A percentile compares a stretch with the other conserved stretches of the same genome.
phyloP scores from a whole-genome alignment of 1,284 basidiomycete species.

The Leccinum pachyderme region DNA sequence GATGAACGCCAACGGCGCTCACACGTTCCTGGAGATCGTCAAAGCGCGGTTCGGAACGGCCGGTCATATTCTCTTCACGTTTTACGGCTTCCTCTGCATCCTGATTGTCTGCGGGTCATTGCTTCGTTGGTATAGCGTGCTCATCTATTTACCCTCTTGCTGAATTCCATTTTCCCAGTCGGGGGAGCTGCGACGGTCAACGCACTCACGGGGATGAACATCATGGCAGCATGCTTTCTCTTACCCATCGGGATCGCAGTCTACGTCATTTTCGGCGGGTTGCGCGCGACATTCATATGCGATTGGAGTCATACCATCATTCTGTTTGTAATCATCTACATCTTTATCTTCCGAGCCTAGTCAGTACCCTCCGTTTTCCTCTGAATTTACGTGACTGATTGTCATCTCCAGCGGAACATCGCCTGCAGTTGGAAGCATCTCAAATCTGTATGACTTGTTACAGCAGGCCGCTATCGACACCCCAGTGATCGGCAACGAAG shows the following conservation, averaged over 20 bases:
- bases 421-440: slow-evolving; percentile 41
- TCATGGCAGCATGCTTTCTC: slow-evolving; percentile 61
- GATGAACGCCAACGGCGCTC: slow-evolving; percentile 56
- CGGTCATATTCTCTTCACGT: slow-evolving; percentile 62
- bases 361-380: slow-evolving; percentile 23
- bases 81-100: slow-evolving; percentile 64
- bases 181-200: slow-evolving; percentile 66
- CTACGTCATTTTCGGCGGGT: slow-evolving; percentile 49
- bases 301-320: slow-evolving; percentile 54
- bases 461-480: slow-evolving; percentile 39
- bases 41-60: slow-evolving; percentile 59
- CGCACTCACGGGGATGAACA: slow-evolving; percentile 66
- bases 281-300: slow-evolving; percentile 54
- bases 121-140: slow-evolving; percentile 39
- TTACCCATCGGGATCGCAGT: slow-evolving; percentile 45
- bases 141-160: neutral
- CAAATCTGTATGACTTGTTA: slow-evolving; percentile 45
- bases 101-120: slow-evolving; percentile 56
- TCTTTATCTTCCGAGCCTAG: slow-evolving; percentile 47
- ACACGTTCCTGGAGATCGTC: slow-evolving; percentile 62
- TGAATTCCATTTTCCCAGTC: slow-evolving; percentile 25
- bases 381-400: slow-evolving; percentile 6
- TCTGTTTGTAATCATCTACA: slow-evolving; percentile 49
- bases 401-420: slow-evolving; percentile 39
- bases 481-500: slow-evolving; percentile 50